Evolutionary conservation across 352 stramenopile genomes (phyloP).

Genomic region (Phytophthora sojae): DNA sequence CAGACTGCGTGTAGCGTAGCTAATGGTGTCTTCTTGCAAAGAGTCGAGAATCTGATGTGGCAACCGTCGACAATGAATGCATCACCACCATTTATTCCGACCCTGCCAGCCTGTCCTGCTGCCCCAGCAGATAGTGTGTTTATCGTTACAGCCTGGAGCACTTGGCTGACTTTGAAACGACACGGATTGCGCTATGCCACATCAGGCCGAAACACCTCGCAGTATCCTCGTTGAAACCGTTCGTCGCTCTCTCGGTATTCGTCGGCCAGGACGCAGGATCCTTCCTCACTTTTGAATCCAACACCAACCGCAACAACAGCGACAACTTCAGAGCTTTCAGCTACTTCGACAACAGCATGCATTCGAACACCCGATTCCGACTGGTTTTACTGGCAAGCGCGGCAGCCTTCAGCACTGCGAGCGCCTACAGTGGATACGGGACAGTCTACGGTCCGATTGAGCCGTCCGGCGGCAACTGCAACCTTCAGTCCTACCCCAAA

Average conservation of each 20-base stretch:
- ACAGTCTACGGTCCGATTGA: constrained; percentile 25
- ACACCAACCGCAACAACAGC: neutral
- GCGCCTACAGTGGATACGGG: constrained; percentile 16
- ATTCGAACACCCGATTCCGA: constrained; percentile 8
- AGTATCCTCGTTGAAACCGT: constrained; percentile 19
- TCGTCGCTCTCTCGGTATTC: constrained; percentile 11
- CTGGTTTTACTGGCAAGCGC: constrained; percentile 1
- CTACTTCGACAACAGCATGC: constrained; percentile 7
- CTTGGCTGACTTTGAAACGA: constrained; percentile 27
- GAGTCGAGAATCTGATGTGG: constrained; percentile 12
- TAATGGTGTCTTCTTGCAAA: constrained; percentile 23
- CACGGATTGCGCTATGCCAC: neutral
- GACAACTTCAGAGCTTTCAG: neutral
- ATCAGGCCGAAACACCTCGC: constrained; percentile 25
- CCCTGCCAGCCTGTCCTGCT: constrained; percentile 16
- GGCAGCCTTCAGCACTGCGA: constrained; percentile 9
- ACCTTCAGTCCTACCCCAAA: constrained; percentile 23
- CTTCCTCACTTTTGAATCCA: constrained; percentile 26
- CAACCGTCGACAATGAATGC: constrained; percentile 18
- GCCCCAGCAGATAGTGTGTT: neutral
- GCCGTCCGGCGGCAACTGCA: constrained; percentile 33
- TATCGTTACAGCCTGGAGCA: neutral
- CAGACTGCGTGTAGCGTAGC: constrained; percentile 13
- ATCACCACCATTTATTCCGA: neutral
- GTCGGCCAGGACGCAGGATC: neutral